phyloP scores from a whole-genome alignment of 1,139 yeast species.

The Lodderomyces pseudojiufengensis region DNA sequence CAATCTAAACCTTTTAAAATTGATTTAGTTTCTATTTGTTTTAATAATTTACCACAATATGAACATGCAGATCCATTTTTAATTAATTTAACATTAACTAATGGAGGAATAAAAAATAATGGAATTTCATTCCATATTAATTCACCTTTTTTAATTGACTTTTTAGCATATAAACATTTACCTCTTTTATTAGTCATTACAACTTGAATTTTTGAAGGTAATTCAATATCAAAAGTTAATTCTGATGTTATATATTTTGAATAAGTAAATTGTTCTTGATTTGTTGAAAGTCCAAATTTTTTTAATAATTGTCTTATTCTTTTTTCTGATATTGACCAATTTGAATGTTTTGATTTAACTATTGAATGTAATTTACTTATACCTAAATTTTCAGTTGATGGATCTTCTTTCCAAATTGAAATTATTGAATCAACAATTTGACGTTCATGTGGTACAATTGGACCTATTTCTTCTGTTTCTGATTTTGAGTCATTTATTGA shows the following conservation, averaged over 20 bases:
- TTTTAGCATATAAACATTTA: slow-evolving; percentile 47
- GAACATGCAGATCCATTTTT: slow-evolving; percentile 73
- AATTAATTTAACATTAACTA: slow-evolving; percentile 63
- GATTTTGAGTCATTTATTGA: slow-evolving; percentile 30
- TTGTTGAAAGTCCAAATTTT: slow-evolving; percentile 48
- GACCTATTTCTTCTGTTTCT: slow-evolving; percentile 23
- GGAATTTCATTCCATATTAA: slow-evolving; percentile 62
- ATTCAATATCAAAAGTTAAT: slow-evolving; percentile 44
- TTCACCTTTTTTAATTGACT: slow-evolving; percentile 45
- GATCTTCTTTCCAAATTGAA: slow-evolving; percentile 65
- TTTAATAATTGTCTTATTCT: slow-evolving; percentile 53
- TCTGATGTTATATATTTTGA: slow-evolving; percentile 53
- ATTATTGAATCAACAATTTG: slow-evolving; percentile 62
- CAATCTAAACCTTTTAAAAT: slow-evolving; percentile 62
- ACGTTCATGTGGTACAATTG: slow-evolving; percentile 56
- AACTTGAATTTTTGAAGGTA: slow-evolving; percentile 47
- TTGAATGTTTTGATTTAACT: slow-evolving; percentile 49
- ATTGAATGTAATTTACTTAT: slow-evolving; percentile 50
- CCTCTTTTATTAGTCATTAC: slow-evolving; percentile 46
- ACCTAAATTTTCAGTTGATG: slow-evolving; percentile 58
- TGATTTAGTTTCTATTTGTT: slow-evolving; percentile 24
- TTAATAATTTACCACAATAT: slow-evolving; percentile 66
- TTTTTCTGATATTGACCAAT: slow-evolving; percentile 63
- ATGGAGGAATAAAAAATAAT: slow-evolving; percentile 64
- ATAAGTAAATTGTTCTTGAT: slow-evolving; percentile 41